Base-by-base conservation (phyloP, 2,329 filamentous ascomycete genomes). In the Samsoniella hepiali region DNA sequence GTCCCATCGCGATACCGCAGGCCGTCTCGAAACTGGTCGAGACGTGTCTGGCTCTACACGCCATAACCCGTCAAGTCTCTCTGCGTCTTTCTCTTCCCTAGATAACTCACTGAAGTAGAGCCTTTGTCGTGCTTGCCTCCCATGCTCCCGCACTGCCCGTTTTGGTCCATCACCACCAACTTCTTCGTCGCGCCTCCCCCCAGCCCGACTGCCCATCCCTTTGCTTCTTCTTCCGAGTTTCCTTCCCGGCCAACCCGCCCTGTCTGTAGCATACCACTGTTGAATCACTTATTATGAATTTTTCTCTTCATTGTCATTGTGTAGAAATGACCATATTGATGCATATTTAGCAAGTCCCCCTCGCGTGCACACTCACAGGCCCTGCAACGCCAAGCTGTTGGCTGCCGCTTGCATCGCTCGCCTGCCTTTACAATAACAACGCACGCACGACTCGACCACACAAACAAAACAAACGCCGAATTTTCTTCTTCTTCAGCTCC, bases 241-340 rank as follows among this genome's bases (percentile, higher is more conserved):
- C 17, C n/a, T n/a, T 44, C n/a, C 22, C 44, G 29, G 45, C 42
- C 11, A 38, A 50, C 36, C 49, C 40, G 5, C 58, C 42, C 38
- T 53, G 58, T 62, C 34, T 62, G 51, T 62, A 62, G 58, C 45
- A 61, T 54, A 44, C 49, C 9, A 6, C 49, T 61, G 49, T 15
- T 51, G 22, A 56, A 58, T 58, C 54, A 44, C 53, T 58, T 44
- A 56, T 57, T 63, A 38, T 31, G 10, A 31, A 22, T 47, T 49
- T 17, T 36, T 34, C 15, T 29, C 51, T 51, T 50, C 32, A 38
- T 51, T 61, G 47, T 29, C 38, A 36, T 36, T 42, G 27, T 44
- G 44, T 34, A 36, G 11, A 45, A 36, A 60, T 44, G 29, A 44
- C 47, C 29, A 45, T 53, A 40, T 54, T 61, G 7, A 44, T 53